Base-by-base conservation (phyloP, 2,329 filamentous ascomycete genomes). In the Aspergillus sp. region DNA sequence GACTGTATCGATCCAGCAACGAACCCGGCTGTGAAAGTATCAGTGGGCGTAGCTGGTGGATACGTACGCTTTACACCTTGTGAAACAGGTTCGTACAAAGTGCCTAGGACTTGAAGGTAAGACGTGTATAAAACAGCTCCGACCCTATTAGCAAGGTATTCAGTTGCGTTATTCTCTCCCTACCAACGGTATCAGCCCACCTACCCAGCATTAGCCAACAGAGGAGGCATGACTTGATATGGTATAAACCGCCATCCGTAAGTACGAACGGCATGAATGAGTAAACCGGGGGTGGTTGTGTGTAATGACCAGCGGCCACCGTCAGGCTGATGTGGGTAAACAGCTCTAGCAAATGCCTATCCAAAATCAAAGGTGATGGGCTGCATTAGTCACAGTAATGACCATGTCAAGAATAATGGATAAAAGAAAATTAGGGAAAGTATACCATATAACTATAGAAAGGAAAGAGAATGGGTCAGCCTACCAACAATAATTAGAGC, bases 171-270 rank as follows among this genome's bases (percentile, higher is more conserved):
- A 27, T 50, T 22, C 17, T 19, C 19, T 45, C 24, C 39, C 5
- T 49, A 8, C 40, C 45, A 52, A 41, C 30, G 13, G 3, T 41
- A 7, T 9, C 34, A 40, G 13, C 41, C 40, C 39, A 64, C 75
- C 61, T 70, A 83, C 80, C 79, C 80, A 20, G 85, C 82, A 66
- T 88, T 88, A 20, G 85, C 86, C 51, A 87, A 72, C 47, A 88
- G 68, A 30, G 86, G 86, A 51, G 86, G 86, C 40, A 88, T 73
- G 11, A 88, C 79, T 69, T 87, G 84, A 65, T 86, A 85, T 1
- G 85, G 86, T 47, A 88, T 80, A 67, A 88, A 87, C 15, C 73
- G 74, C 85, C 85, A 88, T 45, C 85, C 85, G 66, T 88, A 79
- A n/a, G 79, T 80, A 59, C 79, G 78, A 44, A 88, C 77, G 8